Percentiles rank a stretch among this genome's conserved stretches.
Conservation (phyloP, 306 rosid genomes). For the Morella rubra region DNA sequence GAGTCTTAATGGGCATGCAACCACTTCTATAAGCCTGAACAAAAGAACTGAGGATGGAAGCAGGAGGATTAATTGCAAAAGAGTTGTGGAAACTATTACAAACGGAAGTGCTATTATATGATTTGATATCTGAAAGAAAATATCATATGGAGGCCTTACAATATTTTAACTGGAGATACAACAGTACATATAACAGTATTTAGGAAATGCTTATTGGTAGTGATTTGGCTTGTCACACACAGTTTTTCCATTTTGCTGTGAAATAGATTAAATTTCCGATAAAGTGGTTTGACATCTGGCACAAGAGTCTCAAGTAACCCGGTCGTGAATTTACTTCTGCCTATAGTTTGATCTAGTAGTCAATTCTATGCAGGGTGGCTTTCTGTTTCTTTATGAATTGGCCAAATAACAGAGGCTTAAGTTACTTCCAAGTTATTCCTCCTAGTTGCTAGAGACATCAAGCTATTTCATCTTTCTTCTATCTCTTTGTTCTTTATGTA, state of each 20-base stretch:
- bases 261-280: neutral
- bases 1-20: neutral
- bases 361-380: too few relatives aligned
- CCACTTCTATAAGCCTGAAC: neutral
- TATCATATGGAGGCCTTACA: neutral
- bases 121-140: neutral
- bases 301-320: too few relatives aligned
- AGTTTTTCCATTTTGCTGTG: neutral
- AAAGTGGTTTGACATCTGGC: neutral
- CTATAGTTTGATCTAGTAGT: too few relatives aligned
- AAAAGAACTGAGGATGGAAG: neutral
- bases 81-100: neutral
- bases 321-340: too few relatives aligned
- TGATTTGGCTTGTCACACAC: neutral
- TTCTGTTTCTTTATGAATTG: too few relatives aligned
- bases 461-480: too few relatives aligned
- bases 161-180: neutral
- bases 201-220: neutral
- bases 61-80: neutral
- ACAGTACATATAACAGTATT: too few relatives aligned
- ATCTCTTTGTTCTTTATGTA: too few relatives aligned
- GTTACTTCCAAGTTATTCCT: too few relatives aligned
- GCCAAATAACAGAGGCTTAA: too few relatives aligned
- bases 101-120: neutral
- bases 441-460: too few relatives aligned